Evolutionary conservation across 164 flowering plant genomes (phyloP).

Genomic region (Buxus sempervirens): DNA sequence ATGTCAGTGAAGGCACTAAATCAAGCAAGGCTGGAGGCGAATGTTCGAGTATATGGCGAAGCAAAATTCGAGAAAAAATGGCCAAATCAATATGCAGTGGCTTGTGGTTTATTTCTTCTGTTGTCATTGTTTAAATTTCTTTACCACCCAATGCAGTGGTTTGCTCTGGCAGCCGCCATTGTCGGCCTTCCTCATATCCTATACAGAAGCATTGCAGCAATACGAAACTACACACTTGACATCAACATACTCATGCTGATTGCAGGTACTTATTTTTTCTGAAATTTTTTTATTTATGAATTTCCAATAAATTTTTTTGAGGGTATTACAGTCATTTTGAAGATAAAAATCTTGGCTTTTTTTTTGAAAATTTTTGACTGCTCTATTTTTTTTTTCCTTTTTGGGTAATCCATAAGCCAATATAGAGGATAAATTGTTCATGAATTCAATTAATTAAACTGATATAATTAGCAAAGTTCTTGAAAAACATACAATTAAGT

Average conservation of each 20-base stretch:
- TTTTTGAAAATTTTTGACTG: too few relatives aligned
- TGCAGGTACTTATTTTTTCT: conserved; percentile 50
- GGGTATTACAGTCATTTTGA: too few relatives aligned
- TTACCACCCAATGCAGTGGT: conserved; percentile 59
- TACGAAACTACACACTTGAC: conserved; percentile 47
- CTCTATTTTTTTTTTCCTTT: too few relatives aligned
- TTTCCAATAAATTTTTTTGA: too few relatives aligned
- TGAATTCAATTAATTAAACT: too few relatives aligned
- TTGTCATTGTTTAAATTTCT: conserved; percentile 49
- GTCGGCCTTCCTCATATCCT: conserved; percentile 63
- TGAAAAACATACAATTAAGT: too few relatives aligned
- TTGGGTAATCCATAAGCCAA: too few relatives aligned
- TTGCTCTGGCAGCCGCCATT: conserved; percentile 60
- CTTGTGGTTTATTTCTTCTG: conserved; percentile 47
- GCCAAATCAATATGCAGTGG: conserved; percentile 78
- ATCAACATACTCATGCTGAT: conserved; percentile 68
- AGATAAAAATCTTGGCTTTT: too few relatives aligned
- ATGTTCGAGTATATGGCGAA: conserved; percentile 48
- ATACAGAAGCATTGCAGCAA: conserved; percentile 37
- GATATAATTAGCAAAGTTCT: too few relatives aligned
- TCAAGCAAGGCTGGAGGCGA: conserved; percentile 81
- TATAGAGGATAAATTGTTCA: too few relatives aligned
- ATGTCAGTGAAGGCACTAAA: conserved; percentile 73
- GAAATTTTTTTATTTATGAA: background rate
- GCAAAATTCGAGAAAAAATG: conserved; percentile 41